These are phyloP conservation scores for Aspergillus hiratsukae DNA, from an alignment of 2,329 filamentous ascomycete species.

Conservation along the genomic window DNA sequence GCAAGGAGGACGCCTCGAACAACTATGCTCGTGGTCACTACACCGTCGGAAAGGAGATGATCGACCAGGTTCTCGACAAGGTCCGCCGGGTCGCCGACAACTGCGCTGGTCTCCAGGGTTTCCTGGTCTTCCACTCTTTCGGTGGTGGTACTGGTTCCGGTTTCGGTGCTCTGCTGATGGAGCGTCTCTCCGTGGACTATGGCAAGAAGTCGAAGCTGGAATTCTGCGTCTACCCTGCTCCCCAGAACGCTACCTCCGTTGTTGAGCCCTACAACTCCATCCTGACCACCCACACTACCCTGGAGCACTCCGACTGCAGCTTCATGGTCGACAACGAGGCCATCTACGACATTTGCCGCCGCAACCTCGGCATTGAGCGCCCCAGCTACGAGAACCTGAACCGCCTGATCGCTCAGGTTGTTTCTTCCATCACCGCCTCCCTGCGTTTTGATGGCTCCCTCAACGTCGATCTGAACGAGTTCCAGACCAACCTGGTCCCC, in stretches of 20 bases:
- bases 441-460: slow-evolving; percentile 98
- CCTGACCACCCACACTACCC: slow-evolving; percentile 95
- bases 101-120: slow-evolving; percentile 96
- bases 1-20: slow-evolving; percentile 99
- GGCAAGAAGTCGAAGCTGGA: slow-evolving; percentile 99
- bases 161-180: slow-evolving; percentile 97
- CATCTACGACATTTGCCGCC: slow-evolving; percentile 98
- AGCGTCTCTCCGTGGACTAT: slow-evolving; percentile 97
- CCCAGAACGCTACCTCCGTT: slow-evolving; percentile 93
- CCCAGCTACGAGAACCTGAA: slow-evolving; percentile 99
- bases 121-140: slow-evolving; percentile 99
- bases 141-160: slow-evolving; percentile 98
- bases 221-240: slow-evolving; percentile 98
- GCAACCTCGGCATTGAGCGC: slow-evolving; percentile 94
- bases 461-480: slow-evolving; percentile 99
- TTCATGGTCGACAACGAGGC: slow-evolving; percentile 99
- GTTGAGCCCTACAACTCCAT: slow-evolving; percentile 99
- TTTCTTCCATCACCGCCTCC: slow-evolving; percentile 96
- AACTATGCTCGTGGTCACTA: slow-evolving; percentile 99
- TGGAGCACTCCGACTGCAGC: slow-evolving; percentile 98
- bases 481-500: slow-evolving; percentile 99
- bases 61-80: slow-evolving; percentile 96
- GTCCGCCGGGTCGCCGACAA: slow-evolving; percentile 96
- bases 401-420: slow-evolving; percentile 96
- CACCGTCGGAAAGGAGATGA: slow-evolving; percentile 99